Evolutionary conservation across 2,329 filamentous ascomycete species (phyloP).

Genomic region (Alternaria tenuissima): DNA sequence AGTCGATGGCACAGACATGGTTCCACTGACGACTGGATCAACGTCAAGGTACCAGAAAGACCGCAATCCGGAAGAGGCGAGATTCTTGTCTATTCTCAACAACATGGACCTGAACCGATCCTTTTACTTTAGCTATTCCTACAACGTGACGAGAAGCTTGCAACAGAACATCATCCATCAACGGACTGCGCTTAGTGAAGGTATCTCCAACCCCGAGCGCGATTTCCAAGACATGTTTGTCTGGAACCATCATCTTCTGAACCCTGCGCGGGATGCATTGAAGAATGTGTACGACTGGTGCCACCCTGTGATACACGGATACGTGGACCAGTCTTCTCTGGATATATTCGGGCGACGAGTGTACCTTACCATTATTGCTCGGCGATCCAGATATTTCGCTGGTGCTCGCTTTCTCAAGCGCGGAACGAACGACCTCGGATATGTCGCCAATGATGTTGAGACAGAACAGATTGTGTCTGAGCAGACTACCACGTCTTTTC

Average conservation of each 20-base stretch:
- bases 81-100: conserved; percentile 87
- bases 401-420: conserved; percentile 94
- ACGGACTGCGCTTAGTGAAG: conserved; percentile 73
- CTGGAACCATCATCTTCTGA: conserved; percentile 91
- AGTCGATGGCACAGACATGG: conserved; percentile 89
- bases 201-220: conserved; percentile 65
- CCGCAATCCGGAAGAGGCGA: conserved; percentile 84
- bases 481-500: conserved; percentile 92
- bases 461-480: conserved; percentile 98
- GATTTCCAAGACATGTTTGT: conserved; percentile 96
- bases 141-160: conserved; percentile 90
- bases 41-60: conserved; percentile 77
- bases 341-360: conserved; percentile 85
- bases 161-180: conserved; percentile 91
- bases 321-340: conserved; percentile 83
- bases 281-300: conserved; percentile 95
- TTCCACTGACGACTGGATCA: conserved; percentile 79
- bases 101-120: conserved; percentile 89
- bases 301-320: conserved; percentile 92
- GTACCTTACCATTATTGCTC: conserved; percentile 92
- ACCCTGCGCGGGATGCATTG: conserved; percentile 74
- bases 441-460: conserved; percentile 98
- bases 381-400: conserved; percentile 91
- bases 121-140: conserved; percentile 99
- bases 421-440: conserved; percentile 91